Percentiles rank a stretch among this genome's conserved stretches.
phyloP scores from a whole-genome alignment of 1,284 basidiomycete genomes.

The Fomitopsis schrenkii region DNA sequence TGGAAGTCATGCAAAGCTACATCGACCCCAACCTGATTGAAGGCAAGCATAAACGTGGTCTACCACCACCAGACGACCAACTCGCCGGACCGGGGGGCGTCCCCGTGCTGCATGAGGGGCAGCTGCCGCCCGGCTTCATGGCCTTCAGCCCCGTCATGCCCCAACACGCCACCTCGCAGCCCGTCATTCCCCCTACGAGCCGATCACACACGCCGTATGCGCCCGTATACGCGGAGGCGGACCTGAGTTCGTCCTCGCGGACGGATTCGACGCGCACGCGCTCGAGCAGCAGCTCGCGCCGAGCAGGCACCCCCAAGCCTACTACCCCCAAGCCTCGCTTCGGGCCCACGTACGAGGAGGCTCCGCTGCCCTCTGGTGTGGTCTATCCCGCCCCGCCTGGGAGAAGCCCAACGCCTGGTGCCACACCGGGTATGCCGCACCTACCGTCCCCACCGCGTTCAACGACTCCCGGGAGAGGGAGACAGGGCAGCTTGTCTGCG shows the following conservation, averaged over 20 bases:
- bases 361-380: constrained; percentile 16
- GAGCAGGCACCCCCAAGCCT: background rate
- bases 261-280: background rate
- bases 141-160: constrained; percentile 4
- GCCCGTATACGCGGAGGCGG: background rate
- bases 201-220: background rate
- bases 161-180: background rate
- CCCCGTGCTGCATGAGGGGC: constrained; percentile 5
- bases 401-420: background rate
- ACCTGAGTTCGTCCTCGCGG: background rate
- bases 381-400: constrained; percentile 17
- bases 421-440: background rate
- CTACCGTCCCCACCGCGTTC: constrained; percentile 1
- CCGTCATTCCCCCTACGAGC: background rate
- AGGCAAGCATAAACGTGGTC: constrained; percentile 4
- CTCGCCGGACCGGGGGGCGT: constrained; percentile 6
- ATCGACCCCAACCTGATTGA: background rate
- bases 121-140: constrained; percentile 16
- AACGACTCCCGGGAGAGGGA: background rate
- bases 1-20: constrained; percentile 13
- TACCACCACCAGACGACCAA: constrained; percentile 9
- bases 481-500: background rate
- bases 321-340: background rate
- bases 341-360: constrained; percentile 14
- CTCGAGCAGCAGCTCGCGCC: background rate